Evolutionary conservation across 2,329 filamentous ascomycete species (phyloP).

Genomic region (Trichophyton verrucosum): DNA sequence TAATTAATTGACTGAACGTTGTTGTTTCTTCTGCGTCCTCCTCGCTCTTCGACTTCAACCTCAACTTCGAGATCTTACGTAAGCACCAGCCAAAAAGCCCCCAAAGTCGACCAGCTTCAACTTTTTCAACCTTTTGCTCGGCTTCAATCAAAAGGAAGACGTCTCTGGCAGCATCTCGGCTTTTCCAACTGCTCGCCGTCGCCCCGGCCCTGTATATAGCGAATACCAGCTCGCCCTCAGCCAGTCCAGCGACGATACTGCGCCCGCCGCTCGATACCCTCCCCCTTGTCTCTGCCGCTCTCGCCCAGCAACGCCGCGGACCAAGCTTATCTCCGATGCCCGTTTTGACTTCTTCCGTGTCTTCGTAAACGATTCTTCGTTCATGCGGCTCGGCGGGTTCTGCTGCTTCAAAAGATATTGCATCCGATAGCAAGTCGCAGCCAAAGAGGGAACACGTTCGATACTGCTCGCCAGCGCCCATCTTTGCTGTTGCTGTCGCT

Average conservation of each 20-base stretch:
- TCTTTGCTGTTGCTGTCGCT: not conserved
- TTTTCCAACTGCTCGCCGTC: not conserved
- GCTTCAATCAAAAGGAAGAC: too few species aligned
- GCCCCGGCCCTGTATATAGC: not conserved
- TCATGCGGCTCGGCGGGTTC: constrained; percentile 13
- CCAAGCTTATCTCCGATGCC: constrained; percentile 10
- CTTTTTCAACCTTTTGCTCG: too few species aligned
- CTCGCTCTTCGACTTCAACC: not conserved
- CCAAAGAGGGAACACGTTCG: not conserved
- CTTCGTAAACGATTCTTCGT: not conserved
- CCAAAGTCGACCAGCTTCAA: not conserved
- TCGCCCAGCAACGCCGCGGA: not conserved
- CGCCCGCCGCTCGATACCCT: not conserved
- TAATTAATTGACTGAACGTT: not conserved
- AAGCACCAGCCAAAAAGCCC: not conserved
- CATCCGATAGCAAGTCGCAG: constrained; percentile 12
- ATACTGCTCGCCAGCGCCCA: not conserved
- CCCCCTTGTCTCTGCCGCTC: not conserved
- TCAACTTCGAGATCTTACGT: constrained; percentile 1
- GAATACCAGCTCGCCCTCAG: not conserved
- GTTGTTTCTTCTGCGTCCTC: not conserved
- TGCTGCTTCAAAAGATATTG: constrained; percentile 18
- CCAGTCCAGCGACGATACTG: not conserved
- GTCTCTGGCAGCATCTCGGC: not conserved
- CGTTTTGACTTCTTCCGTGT: not conserved